Base-by-base conservation (phyloP, 192 early-diverging fungal genomes). In the Coemansia sp. region DNA sequence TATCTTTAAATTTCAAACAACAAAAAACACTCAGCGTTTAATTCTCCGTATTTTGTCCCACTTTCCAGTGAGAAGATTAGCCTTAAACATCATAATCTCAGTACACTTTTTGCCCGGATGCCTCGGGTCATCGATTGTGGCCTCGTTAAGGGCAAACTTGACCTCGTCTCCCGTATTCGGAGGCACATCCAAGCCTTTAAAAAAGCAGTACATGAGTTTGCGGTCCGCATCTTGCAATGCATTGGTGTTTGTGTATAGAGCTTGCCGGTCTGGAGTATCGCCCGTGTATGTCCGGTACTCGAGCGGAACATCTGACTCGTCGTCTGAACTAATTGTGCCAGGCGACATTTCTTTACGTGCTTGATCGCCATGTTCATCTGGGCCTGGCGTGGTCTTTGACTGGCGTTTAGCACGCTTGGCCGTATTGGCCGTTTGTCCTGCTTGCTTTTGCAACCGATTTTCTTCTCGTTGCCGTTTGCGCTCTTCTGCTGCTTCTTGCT, bases 161-260 rank as follows among this genome's bases (percentile, higher is more conserved):
- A 79, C 50, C 7, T 59, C 8, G 21, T 51, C 34, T 8, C 14
- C 46, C 1, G 64, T 63, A 9, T 64, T 64, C 1, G 62, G 62
- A 1, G 76, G 76, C 56, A 63, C 38, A 6, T 37, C 42, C 34
- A 38, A 57, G 21, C 57, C 57, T 31, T 66, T 73, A 57, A 79
- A 79, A 51, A 79, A 79, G 57, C 71, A 73, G 65, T 68, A 73
- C 76, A 79, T 72, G 64, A 55, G 59, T 46, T 69, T 57, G 36
- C 76, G 70, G 60, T 68, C 57, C 0, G 56, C 26, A 25, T 79
- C 76, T 1, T 54, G 60, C 23, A 79, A 42, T 31, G 57, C 67
- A 28, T 79, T 79, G 17, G 76, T 69, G 20, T 63, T 48, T 11
- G 66, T 46, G 38, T 79, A 79, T 17, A 79, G 62, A 0, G 76